A percentile compares a stretch with the other conserved stretches of the same genome.
Evolutionary conservation across 768 basidiomycete genomes (phyloP).

Genomic region (Exidia glandulosa): DNA sequence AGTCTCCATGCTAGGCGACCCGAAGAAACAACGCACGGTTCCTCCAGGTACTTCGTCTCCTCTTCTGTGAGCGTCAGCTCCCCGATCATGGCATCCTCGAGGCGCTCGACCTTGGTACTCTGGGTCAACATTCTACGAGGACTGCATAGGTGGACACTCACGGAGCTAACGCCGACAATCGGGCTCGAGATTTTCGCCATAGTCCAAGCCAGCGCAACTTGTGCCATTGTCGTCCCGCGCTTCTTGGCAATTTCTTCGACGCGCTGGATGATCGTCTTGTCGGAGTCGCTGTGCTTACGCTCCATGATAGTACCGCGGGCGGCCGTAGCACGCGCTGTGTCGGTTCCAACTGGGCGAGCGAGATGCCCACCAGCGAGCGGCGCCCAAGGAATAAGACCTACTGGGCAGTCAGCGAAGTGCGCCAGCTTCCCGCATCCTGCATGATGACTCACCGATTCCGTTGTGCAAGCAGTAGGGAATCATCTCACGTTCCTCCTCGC

Average conservation of each 20-base stretch:
- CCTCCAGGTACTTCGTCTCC: conserved; percentile 20
- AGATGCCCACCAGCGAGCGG: conserved; percentile 29
- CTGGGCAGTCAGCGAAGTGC: no score
- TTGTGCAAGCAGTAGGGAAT: conserved; percentile 12
- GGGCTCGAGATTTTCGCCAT: conserved; percentile 29
- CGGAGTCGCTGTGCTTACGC: background rate
- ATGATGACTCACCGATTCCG: conserved; percentile 29
- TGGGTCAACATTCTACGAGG: background rate
- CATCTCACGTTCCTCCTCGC: conserved; percentile 19
- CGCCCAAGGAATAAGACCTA: conserved; percentile 35
- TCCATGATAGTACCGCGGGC: background rate
- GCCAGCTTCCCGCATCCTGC: no score
- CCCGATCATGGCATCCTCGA: conserved; percentile 19
- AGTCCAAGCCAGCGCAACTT: conserved; percentile 32
- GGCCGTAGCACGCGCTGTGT: conserved; percentile 2
- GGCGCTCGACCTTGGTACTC: conserved; percentile 10
- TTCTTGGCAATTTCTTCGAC: conserved; percentile 30
- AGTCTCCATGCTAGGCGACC: no score
- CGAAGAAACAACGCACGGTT: conserved; percentile 20
- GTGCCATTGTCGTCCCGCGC: conserved; percentile 30
- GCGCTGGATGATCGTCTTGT: conserved; percentile 6
- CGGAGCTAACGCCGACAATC: conserved; percentile 31
- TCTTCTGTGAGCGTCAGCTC: conserved; percentile 16
- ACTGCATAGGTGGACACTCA: background rate
- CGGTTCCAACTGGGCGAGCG: conserved; percentile 16